A percentile compares a stretch with the other conserved stretches of the same genome.
These are phyloP conservation scores for Starmerella sirachaensis DNA, from an alignment of 805 yeast species.

Conservation along the genomic window DNA sequence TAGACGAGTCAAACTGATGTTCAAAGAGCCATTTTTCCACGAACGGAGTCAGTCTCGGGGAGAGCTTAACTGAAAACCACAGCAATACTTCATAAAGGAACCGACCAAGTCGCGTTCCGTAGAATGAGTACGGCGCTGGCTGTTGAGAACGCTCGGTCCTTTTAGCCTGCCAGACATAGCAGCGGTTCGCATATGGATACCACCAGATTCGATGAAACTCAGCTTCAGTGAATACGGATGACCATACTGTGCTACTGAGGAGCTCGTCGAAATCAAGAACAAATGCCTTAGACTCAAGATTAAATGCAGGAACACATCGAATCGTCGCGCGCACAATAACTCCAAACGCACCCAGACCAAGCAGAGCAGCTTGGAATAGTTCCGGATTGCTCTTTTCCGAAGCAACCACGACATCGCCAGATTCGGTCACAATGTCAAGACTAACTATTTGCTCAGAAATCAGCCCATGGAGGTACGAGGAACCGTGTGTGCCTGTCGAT, in stretches of 20 bases:
- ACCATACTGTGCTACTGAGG: slow-evolving; percentile 48
- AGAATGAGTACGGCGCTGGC: slow-evolving; percentile 64
- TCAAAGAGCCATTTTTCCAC: slow-evolving; percentile 76
- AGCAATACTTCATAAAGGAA: slow-evolving; percentile 65
- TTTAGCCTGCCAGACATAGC: slow-evolving; percentile 82
- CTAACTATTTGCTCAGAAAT: slow-evolving; percentile 79
- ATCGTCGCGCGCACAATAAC: slow-evolving; percentile 75
- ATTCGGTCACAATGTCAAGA: slow-evolving; percentile 59
- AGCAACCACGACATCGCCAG: slow-evolving; percentile 59
- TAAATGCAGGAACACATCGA: slow-evolving; percentile 73
- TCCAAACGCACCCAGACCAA: slow-evolving; percentile 87
- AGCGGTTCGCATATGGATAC: slow-evolving; percentile 84
- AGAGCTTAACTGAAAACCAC: slow-evolving; percentile 63
- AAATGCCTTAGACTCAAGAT: slow-evolving; percentile 69
- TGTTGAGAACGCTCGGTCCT: slow-evolving; percentile 57
- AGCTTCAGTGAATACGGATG: slow-evolving; percentile 70
- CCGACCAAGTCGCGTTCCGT: slow-evolving; percentile 71
- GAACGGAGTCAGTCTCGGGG: slow-evolving; percentile 68
- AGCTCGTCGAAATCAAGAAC: slow-evolving; percentile 67
- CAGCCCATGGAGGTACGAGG: slow-evolving; percentile 84
- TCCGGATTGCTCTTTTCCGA: slow-evolving; percentile 52
- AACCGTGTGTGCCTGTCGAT: slow-evolving; percentile 94
- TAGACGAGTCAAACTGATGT: slow-evolving; percentile 51
- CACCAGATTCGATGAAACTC: slow-evolving; percentile 94
- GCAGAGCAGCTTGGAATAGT: slow-evolving; percentile 66